phyloP scores from a whole-genome alignment of 2,329 filamentous ascomycete species.

The Hymenoscyphus fraxineus region DNA sequence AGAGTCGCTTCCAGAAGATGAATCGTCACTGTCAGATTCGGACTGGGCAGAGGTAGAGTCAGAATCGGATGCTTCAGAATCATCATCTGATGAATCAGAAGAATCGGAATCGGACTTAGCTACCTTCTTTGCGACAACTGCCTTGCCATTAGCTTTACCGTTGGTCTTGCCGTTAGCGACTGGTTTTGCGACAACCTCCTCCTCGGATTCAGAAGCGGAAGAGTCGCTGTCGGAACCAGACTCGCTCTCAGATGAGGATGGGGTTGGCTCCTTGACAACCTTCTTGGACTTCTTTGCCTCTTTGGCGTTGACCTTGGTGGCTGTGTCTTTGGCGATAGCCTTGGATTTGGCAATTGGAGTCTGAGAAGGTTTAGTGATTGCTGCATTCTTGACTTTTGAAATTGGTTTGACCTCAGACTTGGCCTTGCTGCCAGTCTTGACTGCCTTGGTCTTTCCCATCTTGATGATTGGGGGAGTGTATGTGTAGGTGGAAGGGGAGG shows the following conservation, averaged over 20 bases:
- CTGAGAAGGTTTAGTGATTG: conserved; percentile 64
- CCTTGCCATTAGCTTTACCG: conserved; percentile 37
- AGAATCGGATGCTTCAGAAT: conserved; percentile 35
- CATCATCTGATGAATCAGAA: conserved; percentile 25
- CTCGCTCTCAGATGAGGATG: conserved; percentile 39
- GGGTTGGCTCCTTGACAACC: conserved; percentile 40
- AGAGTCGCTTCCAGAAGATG: conserved; percentile 23
- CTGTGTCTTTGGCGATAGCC: conserved; percentile 56
- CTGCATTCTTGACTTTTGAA: conserved; percentile 59
- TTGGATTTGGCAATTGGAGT: conserved; percentile 65
- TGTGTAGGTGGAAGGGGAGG: conserved; percentile 6
- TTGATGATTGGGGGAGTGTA: conserved; percentile 30
- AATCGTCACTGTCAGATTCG: conserved; percentile 33
- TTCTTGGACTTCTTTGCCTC: conserved; percentile 47
- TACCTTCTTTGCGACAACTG: conserved; percentile 36
- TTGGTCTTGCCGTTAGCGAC: conserved; percentile 35
- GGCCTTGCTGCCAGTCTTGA: conserved; percentile 51
- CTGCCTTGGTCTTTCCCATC: conserved; percentile 67
- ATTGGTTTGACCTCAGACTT: conserved; percentile 47
- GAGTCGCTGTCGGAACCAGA: conserved; percentile 29
- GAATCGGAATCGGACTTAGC: conserved; percentile 37
- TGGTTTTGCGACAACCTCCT: conserved; percentile 29
- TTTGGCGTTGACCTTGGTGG: conserved; percentile 36
- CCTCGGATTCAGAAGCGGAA: conserved; percentile 34
- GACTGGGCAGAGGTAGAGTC: conserved; percentile 23